Evolutionary conservation across 441 rosid genomes (phyloP), one percentile per base, ranked within the genome.

Genomic region (Isatis lusitanica): DNA sequence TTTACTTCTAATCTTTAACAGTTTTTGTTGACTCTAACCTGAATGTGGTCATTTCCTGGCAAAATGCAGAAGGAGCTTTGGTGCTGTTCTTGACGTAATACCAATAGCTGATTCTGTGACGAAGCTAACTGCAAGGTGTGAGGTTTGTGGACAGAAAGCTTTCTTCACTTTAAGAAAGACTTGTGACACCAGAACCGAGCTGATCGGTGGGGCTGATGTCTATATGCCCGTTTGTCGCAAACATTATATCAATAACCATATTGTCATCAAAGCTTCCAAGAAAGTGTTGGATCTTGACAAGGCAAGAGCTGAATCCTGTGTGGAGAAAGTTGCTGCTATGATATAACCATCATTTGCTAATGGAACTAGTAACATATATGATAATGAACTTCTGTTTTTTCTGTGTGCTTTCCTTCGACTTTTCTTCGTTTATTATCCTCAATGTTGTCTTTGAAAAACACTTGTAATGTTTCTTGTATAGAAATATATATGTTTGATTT

Each of bases 151-250:
- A 48, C 85, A 86, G 64, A 80, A 78, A 70, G 97, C 90, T 2
- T 86, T 85, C 78, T 94, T 94, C 50, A 90, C 98, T 9, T 48
- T 88, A 60, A 87, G 98, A 78, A 92, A 87, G 79, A 89, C 81
- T n/a, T 78, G 67, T 39, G 94, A 86, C 59, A 87, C 83, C 0
- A 63, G 80, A 69, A 89, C 93, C 7, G 96, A 92, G 57, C 81
- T 94, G 30, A 87, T 92, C 0, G 97, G 89, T 0, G 97, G 97
- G n/a, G 80, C 90, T 36, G 94, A 90, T 63, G 73, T 90, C 21
- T 92, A 94, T 79, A 89, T 92, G 97, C 98, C 93, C 0, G 94
- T 89, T 31, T 94, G 98, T 77, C 92, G 97, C 7, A 88, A 82
- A 57, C 98, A 92, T 71, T 90, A 92, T 35, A 78, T 87, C 12